A percentile compares a stretch with the other conserved stretches of the same genome.
These are phyloP conservation scores for Ascochyta pisi DNA, from an alignment of 2,329 filamentous ascomycete genomes.

Conservation along the genomic window DNA sequence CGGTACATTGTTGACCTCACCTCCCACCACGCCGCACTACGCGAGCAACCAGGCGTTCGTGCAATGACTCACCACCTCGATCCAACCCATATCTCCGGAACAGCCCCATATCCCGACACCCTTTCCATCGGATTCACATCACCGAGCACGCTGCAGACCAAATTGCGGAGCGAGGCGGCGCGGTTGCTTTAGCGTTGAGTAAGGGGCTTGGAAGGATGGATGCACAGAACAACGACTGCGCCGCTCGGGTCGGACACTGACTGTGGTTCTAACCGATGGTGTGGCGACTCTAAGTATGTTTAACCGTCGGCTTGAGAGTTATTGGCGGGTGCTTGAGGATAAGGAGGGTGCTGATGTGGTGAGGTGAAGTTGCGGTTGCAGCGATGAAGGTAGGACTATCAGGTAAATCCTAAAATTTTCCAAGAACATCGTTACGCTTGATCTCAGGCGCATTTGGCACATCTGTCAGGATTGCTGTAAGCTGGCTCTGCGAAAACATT, in stretches of 20 bases:
- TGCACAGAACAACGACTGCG: not conserved
- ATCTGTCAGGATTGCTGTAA: too few relatives aligned
- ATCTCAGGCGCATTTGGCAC: too few relatives aligned
- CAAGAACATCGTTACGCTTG: too few relatives aligned
- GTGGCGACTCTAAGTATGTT: not conserved
- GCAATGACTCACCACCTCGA: not conserved
- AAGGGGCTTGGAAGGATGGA: not conserved
- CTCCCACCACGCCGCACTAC: not conserved
- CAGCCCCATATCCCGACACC: not conserved
- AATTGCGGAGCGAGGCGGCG: not conserved
- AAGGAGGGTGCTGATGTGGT: not conserved
- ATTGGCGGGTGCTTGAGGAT: not conserved
- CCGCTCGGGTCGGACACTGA: not conserved
- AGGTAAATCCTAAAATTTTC: too few relatives aligned
- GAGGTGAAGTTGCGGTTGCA: not conserved
- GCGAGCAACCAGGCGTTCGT: not conserved
- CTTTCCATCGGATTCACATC: slow-evolving; percentile 4
- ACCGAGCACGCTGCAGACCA: not conserved
- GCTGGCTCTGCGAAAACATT: too few relatives aligned
- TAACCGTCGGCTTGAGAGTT: not conserved
- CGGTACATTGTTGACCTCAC: not conserved
- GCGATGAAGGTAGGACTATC: not conserved
- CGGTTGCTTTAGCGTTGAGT: not conserved
- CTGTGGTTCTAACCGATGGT: not conserved
- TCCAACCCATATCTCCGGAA: not conserved